These are phyloP conservation scores for Pezicula neosporulosa DNA, from an alignment of 2,329 filamentous ascomycete genomes.

Conservation along the genomic window DNA sequence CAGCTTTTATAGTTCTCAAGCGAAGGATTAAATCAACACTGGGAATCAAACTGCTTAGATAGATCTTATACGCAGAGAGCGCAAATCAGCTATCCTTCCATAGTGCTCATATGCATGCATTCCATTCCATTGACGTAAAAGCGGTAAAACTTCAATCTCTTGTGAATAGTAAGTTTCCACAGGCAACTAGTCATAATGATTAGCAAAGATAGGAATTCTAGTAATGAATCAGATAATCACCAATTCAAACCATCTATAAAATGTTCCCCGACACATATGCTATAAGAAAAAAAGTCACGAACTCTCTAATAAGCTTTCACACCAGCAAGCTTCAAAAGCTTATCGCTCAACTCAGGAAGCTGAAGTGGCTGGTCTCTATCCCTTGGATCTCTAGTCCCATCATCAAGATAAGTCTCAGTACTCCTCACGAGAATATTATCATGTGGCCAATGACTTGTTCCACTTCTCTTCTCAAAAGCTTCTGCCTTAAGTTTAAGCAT, in stretches of 20 bases:
- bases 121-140: too few species aligned
- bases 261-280: background rate
- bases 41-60: too few species aligned
- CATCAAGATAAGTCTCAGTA: constrained; percentile 10
- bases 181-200: too few species aligned
- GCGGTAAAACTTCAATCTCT: too few species aligned
- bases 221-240: background rate
- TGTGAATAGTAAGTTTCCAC: too few species aligned
- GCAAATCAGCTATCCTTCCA: too few species aligned
- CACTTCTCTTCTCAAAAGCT: constrained; percentile 23
- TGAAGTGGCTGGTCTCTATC: constrained; percentile 21
- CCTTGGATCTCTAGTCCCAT: constrained; percentile 20
- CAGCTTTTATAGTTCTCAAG: too few species aligned
- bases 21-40: too few species aligned
- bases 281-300: background rate
- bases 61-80: too few species aligned
- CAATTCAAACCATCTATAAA: background rate
- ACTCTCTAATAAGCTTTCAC: constrained; percentile 16
- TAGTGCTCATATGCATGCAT: too few species aligned
- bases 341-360: constrained; percentile 20
- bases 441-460: constrained; percentile 30
- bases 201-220: too few species aligned
- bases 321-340: constrained; percentile 26
- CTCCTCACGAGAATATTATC: constrained; percentile 17
- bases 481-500: constrained; percentile 19